Conservation (phyloP, 768 basidiomycete species). For the Termitomyces sp. region DNA sequence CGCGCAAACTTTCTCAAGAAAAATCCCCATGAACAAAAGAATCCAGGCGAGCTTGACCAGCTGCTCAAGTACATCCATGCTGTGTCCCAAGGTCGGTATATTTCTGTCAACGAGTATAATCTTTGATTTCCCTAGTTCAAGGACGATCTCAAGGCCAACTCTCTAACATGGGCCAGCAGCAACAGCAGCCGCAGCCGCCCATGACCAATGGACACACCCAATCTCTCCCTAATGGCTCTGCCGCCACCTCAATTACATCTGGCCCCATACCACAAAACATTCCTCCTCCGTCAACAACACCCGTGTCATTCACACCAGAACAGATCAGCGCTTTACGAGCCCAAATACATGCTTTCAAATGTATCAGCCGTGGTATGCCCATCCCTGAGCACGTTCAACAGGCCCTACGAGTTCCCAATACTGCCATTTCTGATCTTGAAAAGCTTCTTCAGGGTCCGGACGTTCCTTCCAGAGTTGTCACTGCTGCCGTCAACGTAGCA, state of each 20-base stretch:
- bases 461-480: conserved; percentile 57
- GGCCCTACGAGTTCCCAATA: conserved; percentile 61
- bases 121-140: conserved; percentile 5
- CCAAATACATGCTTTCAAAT: conserved; percentile 80
- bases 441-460: conserved; percentile 59
- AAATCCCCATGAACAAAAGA: conserved; percentile 45
- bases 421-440: conserved; percentile 57
- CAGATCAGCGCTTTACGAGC: conserved; percentile 74
- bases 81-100: conserved; percentile 32
- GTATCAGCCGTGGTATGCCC: conserved; percentile 57
- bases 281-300: conserved; percentile 57
- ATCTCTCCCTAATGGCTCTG: conserved; percentile 31
- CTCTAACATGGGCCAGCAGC: conserved; percentile 27
- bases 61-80: conserved; percentile 43
- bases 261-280: conserved; percentile 47
- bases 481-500: conserved; percentile 69
- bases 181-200: conserved; percentile 22
- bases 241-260: conserved; percentile 36
- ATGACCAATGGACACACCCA: conserved; percentile 45
- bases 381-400: conserved; percentile 68
- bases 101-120: conserved; percentile 2
- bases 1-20: conserved; percentile 44
- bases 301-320: conserved; percentile 72
- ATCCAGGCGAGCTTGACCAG: conserved; percentile 39
- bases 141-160: conserved; percentile 22